Evolutionary conservation across 441 rosid genomes (phyloP).

Genomic region (Pelargonium australe): DNA sequence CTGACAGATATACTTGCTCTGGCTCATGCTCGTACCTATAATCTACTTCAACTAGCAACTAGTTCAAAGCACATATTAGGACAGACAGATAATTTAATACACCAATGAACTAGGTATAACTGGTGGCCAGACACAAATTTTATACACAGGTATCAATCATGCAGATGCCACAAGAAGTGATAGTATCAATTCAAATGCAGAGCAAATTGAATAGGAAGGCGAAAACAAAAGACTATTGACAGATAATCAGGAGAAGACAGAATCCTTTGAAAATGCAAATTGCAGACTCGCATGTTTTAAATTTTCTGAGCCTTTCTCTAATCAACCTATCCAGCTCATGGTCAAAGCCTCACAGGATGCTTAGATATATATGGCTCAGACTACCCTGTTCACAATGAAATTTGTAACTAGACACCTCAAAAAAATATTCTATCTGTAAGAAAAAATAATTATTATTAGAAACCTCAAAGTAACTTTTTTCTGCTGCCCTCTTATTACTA

Average conservation of each 20-base stretch:
- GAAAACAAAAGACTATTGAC: too few relatives aligned
- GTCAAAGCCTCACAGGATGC: neutral
- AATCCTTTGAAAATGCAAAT: neutral
- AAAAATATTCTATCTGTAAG: too few relatives aligned
- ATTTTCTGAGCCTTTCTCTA: neutral
- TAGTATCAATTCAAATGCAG: neutral
- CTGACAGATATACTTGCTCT: neutral
- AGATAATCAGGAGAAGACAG: neutral
- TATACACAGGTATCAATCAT: neutral
- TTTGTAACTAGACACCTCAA: too few relatives aligned
- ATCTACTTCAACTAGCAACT: conserved; percentile 3
- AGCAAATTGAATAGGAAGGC: neutral
- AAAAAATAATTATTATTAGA: too few relatives aligned
- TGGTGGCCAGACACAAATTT: neutral
- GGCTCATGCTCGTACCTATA: neutral
- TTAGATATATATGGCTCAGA: too few relatives aligned
- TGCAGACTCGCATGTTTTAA: neutral
- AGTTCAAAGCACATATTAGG: neutral
- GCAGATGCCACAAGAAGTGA: too few relatives aligned
- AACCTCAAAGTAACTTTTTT: too few relatives aligned
- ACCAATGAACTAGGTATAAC: neutral
- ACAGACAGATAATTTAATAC: neutral
- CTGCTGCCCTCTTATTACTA: too few relatives aligned
- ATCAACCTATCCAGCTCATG: neutral
- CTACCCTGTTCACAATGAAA: too few relatives aligned